These are phyloP conservation scores for Hanseniaspora uvarum DNA, from an alignment of 1,139 yeast genomes.

Conservation along the genomic window DNA sequence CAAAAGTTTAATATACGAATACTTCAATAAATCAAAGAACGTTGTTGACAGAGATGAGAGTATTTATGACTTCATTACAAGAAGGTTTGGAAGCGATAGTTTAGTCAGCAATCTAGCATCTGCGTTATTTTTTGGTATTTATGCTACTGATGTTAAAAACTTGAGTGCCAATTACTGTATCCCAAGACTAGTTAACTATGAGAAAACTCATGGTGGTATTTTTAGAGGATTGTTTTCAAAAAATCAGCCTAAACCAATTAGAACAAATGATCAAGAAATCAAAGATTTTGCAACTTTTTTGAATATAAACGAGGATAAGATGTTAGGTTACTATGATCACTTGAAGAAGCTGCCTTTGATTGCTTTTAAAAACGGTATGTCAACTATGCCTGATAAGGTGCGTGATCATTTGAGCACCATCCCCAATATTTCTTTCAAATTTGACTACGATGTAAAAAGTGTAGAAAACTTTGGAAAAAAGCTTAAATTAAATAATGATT, in stretches of 20 bases:
- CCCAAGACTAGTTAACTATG: constrained; percentile 45
- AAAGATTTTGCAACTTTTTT: constrained; percentile 24
- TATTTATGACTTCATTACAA: constrained; percentile 51
- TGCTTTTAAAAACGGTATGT: constrained; percentile 45
- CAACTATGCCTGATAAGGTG: constrained; percentile 40
- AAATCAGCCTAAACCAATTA: constrained; percentile 19
- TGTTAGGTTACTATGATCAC: constrained; percentile 32
- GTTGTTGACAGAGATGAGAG: constrained; percentile 48
- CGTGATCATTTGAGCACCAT: constrained; percentile 32
- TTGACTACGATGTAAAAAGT: constrained; percentile 1
- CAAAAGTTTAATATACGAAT: constrained; percentile 34
- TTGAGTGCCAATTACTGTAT: constrained; percentile 57
- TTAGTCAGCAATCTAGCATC: constrained; percentile 60
- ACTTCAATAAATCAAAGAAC: constrained; percentile 22
- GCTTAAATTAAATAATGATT: neutral
- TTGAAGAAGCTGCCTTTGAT: constrained; percentile 46
- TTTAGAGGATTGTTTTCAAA: constrained; percentile 33
- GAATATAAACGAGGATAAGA: constrained; percentile 35
- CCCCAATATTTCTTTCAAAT: constrained; percentile 37
- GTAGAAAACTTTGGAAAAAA: neutral
- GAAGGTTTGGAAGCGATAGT: constrained; percentile 54
- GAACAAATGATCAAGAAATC: constrained; percentile 18
- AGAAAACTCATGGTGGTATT: constrained; percentile 52
- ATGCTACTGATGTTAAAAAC: constrained; percentile 69
- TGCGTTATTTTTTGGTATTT: constrained; percentile 80